phyloP scores from a whole-genome alignment of 1,284 basidiomycete species.

The Phlebopus sp. region DNA sequence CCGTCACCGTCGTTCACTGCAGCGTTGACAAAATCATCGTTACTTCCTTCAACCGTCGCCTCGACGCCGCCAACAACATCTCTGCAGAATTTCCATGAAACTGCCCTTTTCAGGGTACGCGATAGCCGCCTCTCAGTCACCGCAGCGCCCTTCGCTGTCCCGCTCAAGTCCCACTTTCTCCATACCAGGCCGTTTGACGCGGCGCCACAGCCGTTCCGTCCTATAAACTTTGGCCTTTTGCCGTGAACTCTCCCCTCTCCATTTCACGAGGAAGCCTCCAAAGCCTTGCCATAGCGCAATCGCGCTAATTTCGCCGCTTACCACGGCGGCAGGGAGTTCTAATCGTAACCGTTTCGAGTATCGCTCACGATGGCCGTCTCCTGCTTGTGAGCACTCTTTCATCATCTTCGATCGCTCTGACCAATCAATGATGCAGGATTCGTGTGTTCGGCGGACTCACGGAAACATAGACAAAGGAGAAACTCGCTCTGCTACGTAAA shows the following conservation, averaged over 20 bases:
- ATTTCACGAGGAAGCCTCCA: background rate
- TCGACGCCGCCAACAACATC: background rate
- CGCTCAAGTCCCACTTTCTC: background rate
- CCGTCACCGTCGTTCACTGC: conserved; percentile 2
- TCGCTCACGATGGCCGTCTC: background rate
- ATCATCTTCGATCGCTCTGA: background rate
- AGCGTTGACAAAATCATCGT: background rate
- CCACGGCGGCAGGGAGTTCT: background rate
- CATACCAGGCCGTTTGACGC: background rate
- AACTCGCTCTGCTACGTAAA: conserved; percentile 1
- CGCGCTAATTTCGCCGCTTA: conserved; percentile 1
- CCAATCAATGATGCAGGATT: background rate
- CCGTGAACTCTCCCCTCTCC: background rate
- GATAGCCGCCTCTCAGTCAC: background rate
- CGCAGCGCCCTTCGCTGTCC: background rate
- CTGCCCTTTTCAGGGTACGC: background rate
- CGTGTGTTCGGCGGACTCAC: background rate
- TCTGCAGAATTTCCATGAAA: background rate
- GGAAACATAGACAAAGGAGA: background rate
- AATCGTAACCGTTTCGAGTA: background rate
- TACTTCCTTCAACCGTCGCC: background rate
- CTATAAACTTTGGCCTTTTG: background rate
- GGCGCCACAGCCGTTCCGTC: conserved; percentile 3
- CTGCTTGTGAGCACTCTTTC: background rate
- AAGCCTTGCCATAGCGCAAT: background rate